phyloP scores from a whole-genome alignment of 371 early-diverging fungal species.

The Actinomucor elegans region DNA sequence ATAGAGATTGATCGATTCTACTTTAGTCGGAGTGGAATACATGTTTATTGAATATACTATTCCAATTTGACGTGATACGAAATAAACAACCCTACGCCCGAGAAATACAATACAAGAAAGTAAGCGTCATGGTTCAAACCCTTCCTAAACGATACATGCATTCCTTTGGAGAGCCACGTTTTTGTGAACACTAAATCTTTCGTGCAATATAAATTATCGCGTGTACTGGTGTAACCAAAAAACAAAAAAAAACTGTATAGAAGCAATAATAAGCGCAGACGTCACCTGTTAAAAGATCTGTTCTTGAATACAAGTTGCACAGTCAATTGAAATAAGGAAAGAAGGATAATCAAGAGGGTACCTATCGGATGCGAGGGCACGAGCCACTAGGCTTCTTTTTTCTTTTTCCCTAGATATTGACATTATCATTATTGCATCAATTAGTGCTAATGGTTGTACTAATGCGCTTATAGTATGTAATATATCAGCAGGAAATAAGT shows the following conservation, averaged over 20 bases:
- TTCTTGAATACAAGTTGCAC: slow-evolving; percentile 4
- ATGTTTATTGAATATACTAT: no score
- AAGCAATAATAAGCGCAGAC: slow-evolving; percentile 1
- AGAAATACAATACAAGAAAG: no score
- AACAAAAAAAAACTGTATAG: neutral
- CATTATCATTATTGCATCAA: neutral
- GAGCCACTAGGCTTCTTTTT: slow-evolving; percentile 16
- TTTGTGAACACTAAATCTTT: slow-evolving; percentile 20
- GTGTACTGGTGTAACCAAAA: slow-evolving; percentile 16
- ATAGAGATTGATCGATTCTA: no score
- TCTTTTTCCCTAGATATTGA: neutral
- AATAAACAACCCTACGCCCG: no score
- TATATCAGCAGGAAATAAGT: no score
- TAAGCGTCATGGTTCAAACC: no score
- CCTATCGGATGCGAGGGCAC: slow-evolving; percentile 30
- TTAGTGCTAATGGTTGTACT: neutral
- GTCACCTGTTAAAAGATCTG: slow-evolving; percentile 9
- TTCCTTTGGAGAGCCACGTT: slow-evolving; percentile 20
- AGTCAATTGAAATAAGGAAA: slow-evolving; percentile 6
- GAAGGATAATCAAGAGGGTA: slow-evolving; percentile 14
- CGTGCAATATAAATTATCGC: slow-evolving; percentile 19
- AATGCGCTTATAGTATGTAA: no score
- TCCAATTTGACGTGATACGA: slow-evolving; percentile 1
- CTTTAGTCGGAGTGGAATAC: no score
- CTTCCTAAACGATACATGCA: no score